Percentiles rank a stretch among this genome's conserved stretches.
These are phyloP conservation scores for Acacia concinna DNA, from an alignment of 331 rosid genomes.

Conservation along the genomic window DNA sequence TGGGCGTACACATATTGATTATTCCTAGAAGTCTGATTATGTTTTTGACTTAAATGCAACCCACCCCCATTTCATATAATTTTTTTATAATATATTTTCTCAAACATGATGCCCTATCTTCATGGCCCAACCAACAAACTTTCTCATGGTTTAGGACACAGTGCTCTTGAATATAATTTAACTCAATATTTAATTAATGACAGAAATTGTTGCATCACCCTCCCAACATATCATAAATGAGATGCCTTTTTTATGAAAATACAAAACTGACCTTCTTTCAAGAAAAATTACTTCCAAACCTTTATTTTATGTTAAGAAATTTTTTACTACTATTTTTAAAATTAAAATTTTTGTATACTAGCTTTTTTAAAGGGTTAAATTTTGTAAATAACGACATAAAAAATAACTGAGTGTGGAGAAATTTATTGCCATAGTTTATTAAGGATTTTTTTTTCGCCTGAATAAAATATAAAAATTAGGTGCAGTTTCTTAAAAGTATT, in stretches of 20 bases:
- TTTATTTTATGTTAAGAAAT: not conserved
- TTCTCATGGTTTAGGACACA: slow-evolving; percentile 45
- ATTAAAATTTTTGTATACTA: not conserved
- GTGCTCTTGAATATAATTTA: slow-evolving; percentile 15
- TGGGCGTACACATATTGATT: slow-evolving; percentile 43
- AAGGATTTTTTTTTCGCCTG: too few relatives aligned
- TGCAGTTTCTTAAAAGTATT: too few relatives aligned
- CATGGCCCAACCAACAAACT: slow-evolving; percentile 54
- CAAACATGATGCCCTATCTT: slow-evolving; percentile 56
- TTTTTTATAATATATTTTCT: not conserved
- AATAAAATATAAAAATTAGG: too few relatives aligned
- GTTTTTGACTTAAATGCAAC: slow-evolving; percentile 59
- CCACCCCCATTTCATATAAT: not conserved
- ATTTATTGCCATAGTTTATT: too few relatives aligned
- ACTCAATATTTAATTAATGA: slow-evolving; percentile 13
- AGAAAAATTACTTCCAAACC: not conserved
- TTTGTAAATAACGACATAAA: too few relatives aligned
- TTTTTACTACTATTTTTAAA: not conserved
- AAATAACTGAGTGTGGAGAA: too few relatives aligned
- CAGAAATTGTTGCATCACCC: slow-evolving; percentile 24
- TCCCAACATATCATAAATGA: slow-evolving; percentile 9
- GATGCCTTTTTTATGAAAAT: slow-evolving; percentile 22
- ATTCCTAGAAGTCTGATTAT: slow-evolving; percentile 67
- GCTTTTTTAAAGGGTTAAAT: too few relatives aligned
- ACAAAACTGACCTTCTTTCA: slow-evolving; percentile 12